phyloP scores from a whole-genome alignment of 768 basidiomycete species.

The Lactarius evosmus region DNA sequence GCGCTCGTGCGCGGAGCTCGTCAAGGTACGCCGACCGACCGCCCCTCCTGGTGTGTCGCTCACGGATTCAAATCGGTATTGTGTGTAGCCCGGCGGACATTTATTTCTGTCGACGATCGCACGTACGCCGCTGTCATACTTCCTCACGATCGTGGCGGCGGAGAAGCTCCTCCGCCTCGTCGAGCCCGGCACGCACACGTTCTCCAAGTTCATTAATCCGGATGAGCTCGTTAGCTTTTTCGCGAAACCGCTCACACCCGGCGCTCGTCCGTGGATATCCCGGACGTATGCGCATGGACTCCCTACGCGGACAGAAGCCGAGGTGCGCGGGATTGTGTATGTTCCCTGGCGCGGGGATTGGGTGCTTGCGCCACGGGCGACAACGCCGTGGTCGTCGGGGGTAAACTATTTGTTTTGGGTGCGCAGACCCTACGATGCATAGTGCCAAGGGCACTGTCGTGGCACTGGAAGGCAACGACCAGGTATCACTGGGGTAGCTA shows the following conservation, averaged over 20 bases:
- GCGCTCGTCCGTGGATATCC: constrained; percentile 54
- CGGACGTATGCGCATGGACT: constrained; percentile 44
- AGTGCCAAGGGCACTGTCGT: background rate
- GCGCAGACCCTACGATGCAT: constrained; percentile 50
- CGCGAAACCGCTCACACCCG: constrained; percentile 45
- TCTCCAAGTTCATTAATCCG: constrained; percentile 86
- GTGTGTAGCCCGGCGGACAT: constrained; percentile 83
- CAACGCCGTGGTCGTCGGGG: constrained; percentile 42
- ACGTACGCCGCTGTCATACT: constrained; percentile 70
- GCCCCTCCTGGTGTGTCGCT: background rate
- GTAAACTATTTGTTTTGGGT: constrained; percentile 90
- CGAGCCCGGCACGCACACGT: constrained; percentile 84
- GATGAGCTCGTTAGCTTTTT: constrained; percentile 84
- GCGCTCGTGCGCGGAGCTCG: constrained; percentile 71
- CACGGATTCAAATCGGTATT: background rate
- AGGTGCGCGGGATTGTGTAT: constrained; percentile 77
- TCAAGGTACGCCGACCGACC: constrained; percentile 59
- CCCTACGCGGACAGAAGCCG: constrained; percentile 65
- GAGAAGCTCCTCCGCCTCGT: constrained; percentile 82
- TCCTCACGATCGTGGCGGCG: constrained; percentile 71
- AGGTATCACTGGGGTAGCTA: no score
- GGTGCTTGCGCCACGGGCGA: constrained; percentile 60
- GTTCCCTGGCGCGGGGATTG: constrained; percentile 67
- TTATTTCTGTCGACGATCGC: constrained; percentile 95
- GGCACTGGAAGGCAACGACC: no score